Evolutionary conservation across 1,284 basidiomycete species (phyloP).

Genomic region (Leccinum laetum): DNA sequence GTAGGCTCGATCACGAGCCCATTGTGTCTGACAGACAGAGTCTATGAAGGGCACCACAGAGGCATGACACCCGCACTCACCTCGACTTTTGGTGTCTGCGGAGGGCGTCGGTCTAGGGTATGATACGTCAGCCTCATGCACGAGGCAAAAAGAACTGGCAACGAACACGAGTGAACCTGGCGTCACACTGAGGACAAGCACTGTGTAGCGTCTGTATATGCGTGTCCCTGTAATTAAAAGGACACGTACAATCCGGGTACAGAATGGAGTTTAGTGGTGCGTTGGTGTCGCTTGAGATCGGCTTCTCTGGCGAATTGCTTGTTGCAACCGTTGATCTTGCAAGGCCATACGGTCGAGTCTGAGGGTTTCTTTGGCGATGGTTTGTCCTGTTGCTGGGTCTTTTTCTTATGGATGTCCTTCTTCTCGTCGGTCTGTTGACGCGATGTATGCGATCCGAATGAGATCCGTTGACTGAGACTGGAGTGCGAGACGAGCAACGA

Average conservation of each 20-base stretch:
- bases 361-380: conserved; percentile 39
- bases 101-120: conserved; percentile 54
- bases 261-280: conserved; percentile 72
- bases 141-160: conserved; percentile 6
- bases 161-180: conserved; percentile 72
- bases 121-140: conserved; percentile 12
- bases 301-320: conserved; percentile 78
- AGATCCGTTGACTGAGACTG: conserved; percentile 22
- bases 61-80: conserved; percentile 35
- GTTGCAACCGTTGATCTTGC: conserved; percentile 73
- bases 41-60: conserved; percentile 8
- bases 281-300: conserved; percentile 74
- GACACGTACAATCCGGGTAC: conserved; percentile 65
- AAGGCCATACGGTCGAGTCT: conserved; percentile 65
- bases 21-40: conserved; percentile 49
- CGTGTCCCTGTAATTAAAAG: conserved; percentile 14
- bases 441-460: conserved; percentile 18
- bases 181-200: conserved; percentile 74
- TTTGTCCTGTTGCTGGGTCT: conserved; percentile 30
- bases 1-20: conserved; percentile 61
- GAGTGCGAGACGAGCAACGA: conserved; percentile 12
- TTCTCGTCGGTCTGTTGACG: conserved; percentile 41
- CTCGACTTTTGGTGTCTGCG: conserved; percentile 67
- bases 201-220: conserved; percentile 36
- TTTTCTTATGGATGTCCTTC: conserved; percentile 48